Percentiles rank a stretch among this genome's conserved stretches.
phyloP scores from a whole-genome alignment of 2,329 filamentous ascomycete species.

The Botrytis medusae region DNA sequence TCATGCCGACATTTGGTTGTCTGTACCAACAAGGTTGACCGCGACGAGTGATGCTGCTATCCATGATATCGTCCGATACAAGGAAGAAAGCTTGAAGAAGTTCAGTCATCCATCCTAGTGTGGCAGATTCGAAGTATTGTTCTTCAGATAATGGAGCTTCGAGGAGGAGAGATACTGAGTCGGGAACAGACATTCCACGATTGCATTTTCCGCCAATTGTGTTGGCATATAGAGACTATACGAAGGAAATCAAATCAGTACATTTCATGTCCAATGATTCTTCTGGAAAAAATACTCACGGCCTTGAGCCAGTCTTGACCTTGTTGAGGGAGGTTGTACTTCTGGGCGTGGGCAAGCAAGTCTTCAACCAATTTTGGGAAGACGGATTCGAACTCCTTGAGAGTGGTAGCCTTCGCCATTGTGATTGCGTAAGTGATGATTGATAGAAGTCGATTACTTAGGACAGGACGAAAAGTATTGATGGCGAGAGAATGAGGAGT shows the following conservation, averaged over 20 bases:
- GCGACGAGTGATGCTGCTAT: slow-evolving; percentile 88
- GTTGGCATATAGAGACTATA: slow-evolving; percentile 79
- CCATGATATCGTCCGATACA: slow-evolving; percentile 98
- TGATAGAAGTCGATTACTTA: slow-evolving; percentile 3
- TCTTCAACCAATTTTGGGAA: slow-evolving; percentile 85
- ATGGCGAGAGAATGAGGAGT: background rate
- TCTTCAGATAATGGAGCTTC: slow-evolving; percentile 69
- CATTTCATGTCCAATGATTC: slow-evolving; percentile 3
- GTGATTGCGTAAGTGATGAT: slow-evolving; percentile 29
- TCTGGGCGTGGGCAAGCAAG: slow-evolving; percentile 72
- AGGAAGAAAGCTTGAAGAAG: slow-evolving; percentile 98
- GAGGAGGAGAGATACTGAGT: slow-evolving; percentile 81
- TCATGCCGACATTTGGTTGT: slow-evolving; percentile 83
- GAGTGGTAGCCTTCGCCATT: slow-evolving; percentile 71
- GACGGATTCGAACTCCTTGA: slow-evolving; percentile 84
- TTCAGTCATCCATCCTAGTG: slow-evolving; percentile 96
- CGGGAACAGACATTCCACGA: slow-evolving; percentile 95
- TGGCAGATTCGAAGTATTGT: slow-evolving; percentile 84
- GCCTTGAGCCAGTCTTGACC: slow-evolving; percentile 80
- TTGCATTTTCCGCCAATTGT: slow-evolving; percentile 96
- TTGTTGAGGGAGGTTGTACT: slow-evolving; percentile 79
- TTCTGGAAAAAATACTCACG: slow-evolving; percentile 26
- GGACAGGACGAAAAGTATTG: slow-evolving; percentile 18
- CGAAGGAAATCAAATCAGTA: slow-evolving; percentile 21
- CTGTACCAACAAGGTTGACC: slow-evolving; percentile 97